Evolutionary conservation across 768 basidiomycete species (phyloP), one percentile per base, ranked within the genome.

Genomic region (Tricholoma matsutake): DNA sequence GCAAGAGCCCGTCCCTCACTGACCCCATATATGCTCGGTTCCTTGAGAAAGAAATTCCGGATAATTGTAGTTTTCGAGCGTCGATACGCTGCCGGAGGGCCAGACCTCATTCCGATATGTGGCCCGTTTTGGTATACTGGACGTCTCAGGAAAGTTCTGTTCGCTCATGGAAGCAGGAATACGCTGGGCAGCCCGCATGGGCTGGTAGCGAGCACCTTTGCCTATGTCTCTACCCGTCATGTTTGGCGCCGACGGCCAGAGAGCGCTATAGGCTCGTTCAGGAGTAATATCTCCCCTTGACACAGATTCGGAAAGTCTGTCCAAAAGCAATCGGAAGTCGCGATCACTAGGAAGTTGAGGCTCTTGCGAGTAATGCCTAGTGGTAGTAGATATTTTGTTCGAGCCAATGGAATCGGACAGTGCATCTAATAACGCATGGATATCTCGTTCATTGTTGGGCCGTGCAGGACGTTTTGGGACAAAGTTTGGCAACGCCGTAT

Each of bases 271-370:
- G 31, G 57, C 41, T 49, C 47, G 58, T 3, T 29, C 37, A 39
- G 49, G 16, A 29, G 43, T 35, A 2, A 53, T 59, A n/a, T 52
- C 49, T 18, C 47, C 49, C 49, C 32, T 52, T 3, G 45, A 34
- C 35, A 60, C 28, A 32, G 63, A 62, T 25, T 59, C 47, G 4
- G 59, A 51, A 5, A 63, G 45, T n/a, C 49, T 13, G 10, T 63
- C 56, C 9, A 63, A 55, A 31, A 68, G 63, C 14, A 53, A 61
- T 28, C 63, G 66, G 20, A 71, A 39, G 45, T 65, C 58, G 37
- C 64, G n/a, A n/a, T n/a, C 61, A 22, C 22, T 35, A 20, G 29
- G 28, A 47, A 18, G 3, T 18, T 45, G 41, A 28, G 25, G 4
- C 28, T 29, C 56, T 47, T 47, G 41, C 20, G 43, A 47, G 22